Evolutionary conservation across 805 yeast genomes (phyloP), one percentile per base, ranked within the genome.

Genomic region (Saccharomycopsis amapae): DNA sequence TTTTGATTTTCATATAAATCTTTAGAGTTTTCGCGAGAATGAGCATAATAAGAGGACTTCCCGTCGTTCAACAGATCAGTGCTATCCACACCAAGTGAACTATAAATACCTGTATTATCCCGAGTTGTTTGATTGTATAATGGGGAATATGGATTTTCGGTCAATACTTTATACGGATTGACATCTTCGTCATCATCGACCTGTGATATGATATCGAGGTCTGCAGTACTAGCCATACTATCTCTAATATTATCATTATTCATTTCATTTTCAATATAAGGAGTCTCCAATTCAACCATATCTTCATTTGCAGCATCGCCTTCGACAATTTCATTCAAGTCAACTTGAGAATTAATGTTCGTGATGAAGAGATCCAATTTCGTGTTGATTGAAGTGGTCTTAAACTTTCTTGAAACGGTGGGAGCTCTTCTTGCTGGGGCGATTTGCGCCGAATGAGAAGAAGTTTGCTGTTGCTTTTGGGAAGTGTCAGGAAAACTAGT

Each of bases 311-410:
- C 15, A 12, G 19, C 9, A 7, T 28, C 32, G 7, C 30, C 23
- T 7, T 31, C 34, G 18, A 48, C 39, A 33, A 45, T 18, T 2
- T 35, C 15, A 6, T 33, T 33, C 9, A 45, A 28, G 30, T 43
- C 42, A 17, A 12, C 36, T 18, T 23, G 38, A 13, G 51, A 47
- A 19, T 44, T 33, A 19, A 45, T 48, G 35, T 48, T 40, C 28
- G 15, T 32, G 20, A 48, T 48, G 32, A 48, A 45, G 10, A 48
- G 38, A 36, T 48, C 49, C 20, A 48, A 42, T 31, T 48, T 43
- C 15, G 49, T 48, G 35, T 28, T 40, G 25, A 48, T 26, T 3
- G 51, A 45, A 12, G 23, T 33, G 7, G 31, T 25, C 26, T 48
- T 48, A 40, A 48, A 48, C 19, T 33, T 18, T 22, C 23, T 17